Percentiles rank a stretch among this genome's conserved stretches.
Evolutionary conservation across 768 basidiomycete genomes (phyloP).

Genomic region (Boletus barrowsii): DNA sequence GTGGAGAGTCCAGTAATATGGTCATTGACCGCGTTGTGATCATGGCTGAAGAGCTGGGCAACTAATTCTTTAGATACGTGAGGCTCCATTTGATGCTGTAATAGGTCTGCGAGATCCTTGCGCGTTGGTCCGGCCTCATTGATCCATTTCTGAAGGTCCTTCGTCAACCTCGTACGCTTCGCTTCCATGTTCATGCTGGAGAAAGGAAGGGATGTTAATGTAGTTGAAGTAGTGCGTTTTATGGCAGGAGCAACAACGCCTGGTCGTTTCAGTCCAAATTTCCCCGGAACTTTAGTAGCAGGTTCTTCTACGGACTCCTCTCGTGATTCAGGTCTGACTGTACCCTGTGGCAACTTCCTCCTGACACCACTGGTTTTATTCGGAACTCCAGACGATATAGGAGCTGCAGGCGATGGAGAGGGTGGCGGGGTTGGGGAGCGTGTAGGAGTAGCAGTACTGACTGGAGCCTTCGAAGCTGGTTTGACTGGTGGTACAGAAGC

Average conservation of each 20-base stretch:
- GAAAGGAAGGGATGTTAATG: constrained; percentile 35
- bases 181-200: constrained; percentile 34
- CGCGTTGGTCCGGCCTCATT: constrained; percentile 82
- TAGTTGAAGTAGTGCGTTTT: constrained; percentile 34
- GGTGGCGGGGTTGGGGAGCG: constrained; percentile 40
- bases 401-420: constrained; percentile 40
- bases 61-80: constrained; percentile 74
- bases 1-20: constrained; percentile 72
- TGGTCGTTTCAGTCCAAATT: constrained; percentile 45
- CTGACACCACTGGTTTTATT: constrained; percentile 64
- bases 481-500: constrained; percentile 30
- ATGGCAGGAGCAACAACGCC: constrained; percentile 29
- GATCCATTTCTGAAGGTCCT: constrained; percentile 79
- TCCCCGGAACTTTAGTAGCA: constrained; percentile 34
- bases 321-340: constrained; percentile 44
- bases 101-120: constrained; percentile 80
- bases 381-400: constrained; percentile 25
- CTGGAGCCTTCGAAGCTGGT: constrained; percentile 25
- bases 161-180: constrained; percentile 64
- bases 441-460: constrained; percentile 21
- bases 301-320: constrained; percentile 37
- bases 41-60: constrained; percentile 84
- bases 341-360: constrained; percentile 65
- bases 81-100: constrained; percentile 91
- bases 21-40: constrained; percentile 94